phyloP scores from a whole-genome alignment of 148 eudicot species.

The Polygonum maritimum region DNA sequence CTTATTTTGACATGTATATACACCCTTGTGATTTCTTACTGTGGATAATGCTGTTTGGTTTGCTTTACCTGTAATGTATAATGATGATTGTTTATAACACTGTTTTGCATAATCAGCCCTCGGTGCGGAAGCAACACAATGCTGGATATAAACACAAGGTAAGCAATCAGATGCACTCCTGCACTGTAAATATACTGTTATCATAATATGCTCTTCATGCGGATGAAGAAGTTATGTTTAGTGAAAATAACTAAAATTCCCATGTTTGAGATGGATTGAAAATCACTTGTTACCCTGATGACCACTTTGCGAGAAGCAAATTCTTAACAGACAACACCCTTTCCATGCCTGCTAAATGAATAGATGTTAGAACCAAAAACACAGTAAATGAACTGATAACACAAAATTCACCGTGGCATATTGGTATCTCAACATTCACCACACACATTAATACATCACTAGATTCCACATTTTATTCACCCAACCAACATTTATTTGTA shows the following conservation, averaged over 20 bases:
- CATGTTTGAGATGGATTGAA: too few species aligned
- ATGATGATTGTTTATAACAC: background rate
- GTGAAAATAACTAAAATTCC: too few species aligned
- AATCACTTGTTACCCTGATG: too few species aligned
- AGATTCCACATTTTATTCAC: slow-evolving; percentile 4
- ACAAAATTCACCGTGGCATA: background rate
- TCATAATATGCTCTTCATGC: too few species aligned
- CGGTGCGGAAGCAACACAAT: slow-evolving; percentile 93
- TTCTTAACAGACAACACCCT: too few species aligned
- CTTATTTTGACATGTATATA: background rate
- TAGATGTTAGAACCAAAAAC: background rate
- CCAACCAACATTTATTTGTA: background rate
- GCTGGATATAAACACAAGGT: slow-evolving; percentile 98
- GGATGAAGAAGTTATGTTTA: too few species aligned
- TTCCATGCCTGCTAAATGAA: too few species aligned
- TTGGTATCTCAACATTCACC: background rate
- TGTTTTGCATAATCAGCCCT: slow-evolving; percentile 47
- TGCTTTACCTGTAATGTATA: too few species aligned
- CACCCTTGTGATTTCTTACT: background rate
- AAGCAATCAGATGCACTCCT: background rate
- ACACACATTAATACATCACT: background rate
- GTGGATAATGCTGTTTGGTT: background rate
- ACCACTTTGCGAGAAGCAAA: too few species aligned
- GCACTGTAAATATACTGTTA: too few species aligned
- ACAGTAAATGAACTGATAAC: background rate